phyloP scores from a whole-genome alignment of 2,329 filamentous ascomycete species.

The Fusarium stilboides region DNA sequence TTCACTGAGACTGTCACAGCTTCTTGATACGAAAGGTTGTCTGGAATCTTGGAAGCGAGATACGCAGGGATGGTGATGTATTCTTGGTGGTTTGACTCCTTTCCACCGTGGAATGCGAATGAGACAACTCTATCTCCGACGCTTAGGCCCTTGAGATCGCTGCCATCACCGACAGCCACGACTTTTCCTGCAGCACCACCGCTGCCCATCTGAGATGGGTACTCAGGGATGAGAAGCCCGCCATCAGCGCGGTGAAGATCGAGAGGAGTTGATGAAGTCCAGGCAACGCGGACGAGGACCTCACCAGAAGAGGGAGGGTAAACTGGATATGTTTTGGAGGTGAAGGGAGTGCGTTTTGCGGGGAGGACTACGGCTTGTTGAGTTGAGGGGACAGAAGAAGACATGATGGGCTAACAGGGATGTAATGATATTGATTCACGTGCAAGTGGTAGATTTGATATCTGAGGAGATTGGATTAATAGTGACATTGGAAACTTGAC shows the following conservation, averaged over 20 bases:
- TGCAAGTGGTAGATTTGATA: not conserved
- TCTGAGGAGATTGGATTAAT: not conserved
- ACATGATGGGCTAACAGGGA: constrained; percentile 33
- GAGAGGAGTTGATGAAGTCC: constrained; percentile 73
- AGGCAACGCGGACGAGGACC: constrained; percentile 68
- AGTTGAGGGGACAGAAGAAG: constrained; percentile 67
- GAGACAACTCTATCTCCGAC: constrained; percentile 71
- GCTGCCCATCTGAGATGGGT: constrained; percentile 66
- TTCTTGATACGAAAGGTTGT: constrained; percentile 58
- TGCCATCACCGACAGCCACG: constrained; percentile 62
- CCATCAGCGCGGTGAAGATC: constrained; percentile 75
- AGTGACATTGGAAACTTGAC: not conserved
- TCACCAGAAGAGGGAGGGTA: constrained; percentile 60
- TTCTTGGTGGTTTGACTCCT: constrained; percentile 69
- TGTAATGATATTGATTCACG: not conserved
- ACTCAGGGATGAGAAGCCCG: constrained; percentile 65
- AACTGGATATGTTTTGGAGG: constrained; percentile 66
- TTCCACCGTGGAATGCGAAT: constrained; percentile 63
- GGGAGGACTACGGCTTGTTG: constrained; percentile 75
- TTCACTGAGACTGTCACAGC: constrained; percentile 71
- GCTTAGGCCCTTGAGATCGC: constrained; percentile 58
- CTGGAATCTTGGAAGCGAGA: constrained; percentile 63
- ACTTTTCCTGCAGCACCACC: constrained; percentile 68
- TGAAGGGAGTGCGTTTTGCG: constrained; percentile 65
- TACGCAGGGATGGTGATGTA: constrained; percentile 68